Percentiles rank a stretch among this genome's conserved stretches.
Conservation (phyloP, 164 flowering plant species). For the Houttuynia cordata region DNA sequence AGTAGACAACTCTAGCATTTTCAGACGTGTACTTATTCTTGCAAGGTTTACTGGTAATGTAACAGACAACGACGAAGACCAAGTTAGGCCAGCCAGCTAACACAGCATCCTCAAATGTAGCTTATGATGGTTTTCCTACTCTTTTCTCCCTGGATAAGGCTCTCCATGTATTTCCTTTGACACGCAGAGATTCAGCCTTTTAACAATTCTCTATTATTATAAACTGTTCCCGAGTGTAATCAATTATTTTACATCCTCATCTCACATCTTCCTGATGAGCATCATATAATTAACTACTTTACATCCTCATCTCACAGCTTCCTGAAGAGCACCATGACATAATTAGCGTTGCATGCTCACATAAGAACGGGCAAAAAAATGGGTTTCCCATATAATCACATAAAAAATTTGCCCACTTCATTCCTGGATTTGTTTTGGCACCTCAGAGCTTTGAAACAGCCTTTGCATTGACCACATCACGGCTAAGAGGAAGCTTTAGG, state of each 20-base stretch:
- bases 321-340: background rate
- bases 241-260: background rate
- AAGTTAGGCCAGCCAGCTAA: background rate
- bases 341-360: background rate
- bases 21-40: constrained; percentile 5
- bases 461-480: constrained; percentile 27
- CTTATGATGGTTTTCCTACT: too few species aligned
- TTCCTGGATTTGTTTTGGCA: background rate
- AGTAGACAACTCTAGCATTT: constrained; percentile 13
- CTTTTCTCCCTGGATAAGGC: too few species aligned
- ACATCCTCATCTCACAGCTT: background rate
- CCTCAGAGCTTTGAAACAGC: constrained; percentile 53
- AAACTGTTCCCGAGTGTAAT: too few species aligned
- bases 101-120: too few species aligned
- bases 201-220: background rate
- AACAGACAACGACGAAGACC: too few species aligned
- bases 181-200: background rate
- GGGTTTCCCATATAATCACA: background rate
- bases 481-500: constrained; percentile 46
- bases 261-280: background rate
- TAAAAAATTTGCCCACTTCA: background rate
- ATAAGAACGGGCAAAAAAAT: background rate
- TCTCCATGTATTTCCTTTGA: background rate
- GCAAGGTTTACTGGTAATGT: constrained; percentile 8
- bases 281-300: background rate